Evolutionary conservation across 2,329 filamentous ascomycete species (phyloP).

Genomic region (Pseudocercospora musae): DNA sequence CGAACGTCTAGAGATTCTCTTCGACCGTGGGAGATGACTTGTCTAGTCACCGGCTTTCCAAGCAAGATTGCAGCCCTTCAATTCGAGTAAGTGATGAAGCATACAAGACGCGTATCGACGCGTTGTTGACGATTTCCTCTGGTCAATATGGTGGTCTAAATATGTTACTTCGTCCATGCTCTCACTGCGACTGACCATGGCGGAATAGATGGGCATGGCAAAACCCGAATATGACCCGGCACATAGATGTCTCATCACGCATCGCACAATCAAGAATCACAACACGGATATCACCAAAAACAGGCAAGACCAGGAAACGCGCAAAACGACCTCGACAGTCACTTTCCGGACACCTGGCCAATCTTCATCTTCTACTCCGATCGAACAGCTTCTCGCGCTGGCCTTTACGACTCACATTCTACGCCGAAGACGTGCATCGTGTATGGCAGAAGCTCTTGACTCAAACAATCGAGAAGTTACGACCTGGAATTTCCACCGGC

Average conservation of each 20-base stretch:
- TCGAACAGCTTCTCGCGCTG: slow-evolving; percentile 77
- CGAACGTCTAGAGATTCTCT: slow-evolving; percentile 66
- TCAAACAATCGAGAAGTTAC: slow-evolving; percentile 48
- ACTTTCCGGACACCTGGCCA: slow-evolving; percentile 68
- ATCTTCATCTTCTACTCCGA: slow-evolving; percentile 75
- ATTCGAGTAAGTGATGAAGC: slow-evolving; percentile 69
- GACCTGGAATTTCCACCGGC: slow-evolving; percentile 48
- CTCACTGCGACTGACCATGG: too few species aligned
- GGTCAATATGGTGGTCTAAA: too few species aligned
- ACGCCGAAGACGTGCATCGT: slow-evolving; percentile 64
- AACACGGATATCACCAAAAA: slow-evolving; percentile 36
- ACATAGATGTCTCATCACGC: slow-evolving; percentile 66
- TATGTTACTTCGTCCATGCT: too few species aligned
- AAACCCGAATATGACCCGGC: slow-evolving; percentile 75
- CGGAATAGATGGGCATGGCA: slow-evolving; percentile 78
- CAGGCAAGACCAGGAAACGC: slow-evolving; percentile 44
- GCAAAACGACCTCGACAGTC: slow-evolving; percentile 58
- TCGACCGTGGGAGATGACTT: slow-evolving; percentile 88
- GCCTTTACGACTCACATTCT: slow-evolving; percentile 81
- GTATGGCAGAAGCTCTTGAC: slow-evolving; percentile 64
- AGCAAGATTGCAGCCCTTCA: slow-evolving; percentile 84
- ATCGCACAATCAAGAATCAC: slow-evolving; percentile 48
- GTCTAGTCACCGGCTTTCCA: slow-evolving; percentile 82
- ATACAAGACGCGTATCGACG: background rate
- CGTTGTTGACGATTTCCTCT: too few species aligned